Evolutionary conservation across 225 moss, liverwort and hornwort genomes (phyloP), one percentile per base, ranked within the genome.

Genomic region (Polytrichum commune): DNA sequence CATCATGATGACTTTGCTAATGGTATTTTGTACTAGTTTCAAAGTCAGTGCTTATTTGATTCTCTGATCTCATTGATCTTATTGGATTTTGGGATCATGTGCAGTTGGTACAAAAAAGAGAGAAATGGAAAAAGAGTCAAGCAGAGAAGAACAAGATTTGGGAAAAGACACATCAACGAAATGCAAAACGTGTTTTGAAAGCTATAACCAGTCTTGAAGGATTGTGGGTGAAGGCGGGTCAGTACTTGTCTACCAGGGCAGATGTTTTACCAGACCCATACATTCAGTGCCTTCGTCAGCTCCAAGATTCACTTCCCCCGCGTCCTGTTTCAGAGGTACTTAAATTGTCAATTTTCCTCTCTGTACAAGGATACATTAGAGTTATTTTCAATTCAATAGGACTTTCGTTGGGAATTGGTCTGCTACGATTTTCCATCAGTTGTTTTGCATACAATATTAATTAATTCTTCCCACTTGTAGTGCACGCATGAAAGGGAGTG

Each of bases 221-320:
- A 53, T 76, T 96, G 69, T 96, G 96, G 96, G 96, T 96, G 71
- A 96, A 96, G 80, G 89, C 93, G 29, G 96, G 96, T 72, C 96
- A 96, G 75, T 89, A 93, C 73, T 25, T 96, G 84, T 96, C 96
- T 73, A 96, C 96, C n/a, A 88, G 96, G 72, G 96, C 93, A 55
- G 96, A 96, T 77, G 96, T 96, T 22, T 83, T 96, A 68, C 96
- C 96, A 46, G 82, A 88, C 38, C 83, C 96, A 5, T 96, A 96
- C n/a, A 82, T 96, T 25, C 67, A 69, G 55, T 78, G 80, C 74
- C 90, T 96, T 82, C 92, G 89, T 29, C 84, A 82, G 77, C 92
- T 96, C 28, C 96, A 96, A 77, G 96, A 96, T 79, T 96, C 96
- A 16, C 86, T 96, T 9, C 96, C 96, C 70, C 86, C 96, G 5